phyloP scores from a whole-genome alignment of 2,329 filamentous ascomycete genomes.

The Colletotrichum musae region DNA sequence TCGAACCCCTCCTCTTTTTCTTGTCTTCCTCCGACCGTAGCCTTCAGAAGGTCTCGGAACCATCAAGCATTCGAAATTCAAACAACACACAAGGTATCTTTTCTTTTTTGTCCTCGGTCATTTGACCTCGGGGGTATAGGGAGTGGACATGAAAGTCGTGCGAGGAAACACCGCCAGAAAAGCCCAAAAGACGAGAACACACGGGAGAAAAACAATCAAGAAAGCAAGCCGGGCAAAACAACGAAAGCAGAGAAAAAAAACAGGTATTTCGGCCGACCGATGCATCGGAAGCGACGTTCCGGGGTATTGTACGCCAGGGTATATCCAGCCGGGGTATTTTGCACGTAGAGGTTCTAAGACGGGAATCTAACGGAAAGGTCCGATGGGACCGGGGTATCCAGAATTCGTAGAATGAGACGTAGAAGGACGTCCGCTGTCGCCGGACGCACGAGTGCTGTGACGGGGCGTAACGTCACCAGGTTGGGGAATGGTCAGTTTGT shows the following conservation, averaged over 20 bases:
- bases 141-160: constrained; percentile 43
- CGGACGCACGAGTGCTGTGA: constrained; percentile 86
- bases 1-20: constrained; percentile 34
- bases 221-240: constrained; percentile 44
- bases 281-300: constrained; percentile 60
- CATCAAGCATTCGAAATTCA: constrained; percentile 28
- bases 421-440: constrained; percentile 91
- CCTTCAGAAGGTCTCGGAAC: constrained; percentile 23
- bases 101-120: constrained; percentile 42
- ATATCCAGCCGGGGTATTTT: constrained; percentile 76
- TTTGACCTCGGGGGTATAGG: constrained; percentile 43
- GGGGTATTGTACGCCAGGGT: constrained; percentile 75
- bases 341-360: constrained; percentile 64
- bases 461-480: constrained; percentile 87
- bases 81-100: constrained; percentile 41
- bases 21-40: constrained; percentile 20
- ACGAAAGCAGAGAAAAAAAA: constrained; percentile 48
- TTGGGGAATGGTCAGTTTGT: constrained; percentile 77
- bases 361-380: constrained; percentile 85
- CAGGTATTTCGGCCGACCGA: constrained; percentile 60
- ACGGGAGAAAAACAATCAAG: constrained; percentile 41
- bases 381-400: constrained; percentile 94
- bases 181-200: constrained; percentile 44
- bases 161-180: constrained; percentile 37
- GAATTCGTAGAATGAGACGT: constrained; percentile 96